Base-by-base conservation (phyloP, 73 alveolate species). In the Paramecium tetraurelia region DNA sequence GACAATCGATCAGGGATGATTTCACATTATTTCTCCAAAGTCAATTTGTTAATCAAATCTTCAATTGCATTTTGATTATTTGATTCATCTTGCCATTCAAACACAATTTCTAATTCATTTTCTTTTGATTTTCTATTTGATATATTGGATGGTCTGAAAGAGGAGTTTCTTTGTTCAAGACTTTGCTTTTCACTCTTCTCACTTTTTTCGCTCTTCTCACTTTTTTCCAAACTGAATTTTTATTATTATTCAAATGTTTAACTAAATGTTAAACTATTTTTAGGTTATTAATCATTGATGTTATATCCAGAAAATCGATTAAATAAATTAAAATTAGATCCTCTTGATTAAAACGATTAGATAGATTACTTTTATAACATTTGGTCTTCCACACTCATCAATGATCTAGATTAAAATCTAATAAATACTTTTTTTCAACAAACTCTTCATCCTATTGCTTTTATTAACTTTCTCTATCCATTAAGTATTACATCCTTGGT, bases 11-110 rank as follows among this genome's bases (percentile, higher is more conserved):
- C 75, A 18, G 75, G 90, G 9, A 24, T 40, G 5, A 44, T 24
- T 11, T 80, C 90, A 80, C 76, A 24, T 80, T 80, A 24, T 80
- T 80, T 80, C 11, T 43, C 90, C 46, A 80, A 80, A 4, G 90
- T 43, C 2, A 80, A 18, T 48, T 80, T 80, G 5, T 80, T 40
- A 3, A 80, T 80, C 24, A 80, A 48, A 8, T 80, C 90, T 48
- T 80, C 75, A 11, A 80, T 80, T 41, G 75, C 90, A 22, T 80
- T 31, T 41, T 41, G 16, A 24, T 80, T 43, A 44, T 40, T 24
- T 4, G 24, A 41, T 24, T 40, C 48, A 20, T 80, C 90, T 35
- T 80, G 29, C 90, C 90, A 80, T 48, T 43, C 90, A 22, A 80
- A 44, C 24, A 80, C 75, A 9, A 80, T 80, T 43, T 80, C 90